phyloP scores from a whole-genome alignment of 2,329 filamentous ascomycete genomes.

The Leptographium lundbergii region DNA sequence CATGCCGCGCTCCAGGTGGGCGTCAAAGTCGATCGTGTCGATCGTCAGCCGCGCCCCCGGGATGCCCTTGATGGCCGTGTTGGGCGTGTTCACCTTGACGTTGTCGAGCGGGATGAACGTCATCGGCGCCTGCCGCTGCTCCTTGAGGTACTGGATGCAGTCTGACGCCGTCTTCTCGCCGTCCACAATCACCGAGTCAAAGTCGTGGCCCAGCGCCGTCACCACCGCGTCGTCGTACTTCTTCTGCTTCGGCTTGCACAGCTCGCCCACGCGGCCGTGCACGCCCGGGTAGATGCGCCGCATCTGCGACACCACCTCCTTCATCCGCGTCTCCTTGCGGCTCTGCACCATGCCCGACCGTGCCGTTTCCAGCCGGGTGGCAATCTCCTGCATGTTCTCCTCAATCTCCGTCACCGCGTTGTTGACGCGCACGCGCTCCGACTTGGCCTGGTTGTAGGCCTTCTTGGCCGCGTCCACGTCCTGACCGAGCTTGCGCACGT shows the following conservation, averaged over 20 bases:
- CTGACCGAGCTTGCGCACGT: conserved; percentile 53
- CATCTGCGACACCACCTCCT: conserved; percentile 72
- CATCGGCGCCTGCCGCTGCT: conserved; percentile 74
- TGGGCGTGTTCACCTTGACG: conserved; percentile 86
- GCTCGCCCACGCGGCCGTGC: conserved; percentile 75
- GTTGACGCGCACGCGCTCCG: conserved; percentile 67
- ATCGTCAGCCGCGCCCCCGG: conserved; percentile 79
- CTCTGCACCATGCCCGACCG: conserved; percentile 77
- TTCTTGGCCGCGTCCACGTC: conserved; percentile 87
- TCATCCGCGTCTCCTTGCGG: conserved; percentile 64
- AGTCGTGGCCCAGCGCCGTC: conserved; percentile 82
- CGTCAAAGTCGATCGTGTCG: conserved; percentile 90
- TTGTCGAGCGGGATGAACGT: conserved; percentile 96
- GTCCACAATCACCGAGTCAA: conserved; percentile 89
- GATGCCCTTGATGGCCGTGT: conserved; percentile 82
- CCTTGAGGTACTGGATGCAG: conserved; percentile 87
- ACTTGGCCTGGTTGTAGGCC: conserved; percentile 73
- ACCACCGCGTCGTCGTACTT: conserved; percentile 91
- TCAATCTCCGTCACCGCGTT: conserved; percentile 81
- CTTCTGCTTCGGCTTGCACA: conserved; percentile 94
- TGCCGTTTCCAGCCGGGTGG: conserved; percentile 71
- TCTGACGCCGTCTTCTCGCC: conserved; percentile 89
- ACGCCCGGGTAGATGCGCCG: conserved; percentile 90
- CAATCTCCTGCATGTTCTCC: conserved; percentile 74
- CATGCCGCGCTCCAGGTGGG: conserved; percentile 79